Evolutionary conservation across 768 basidiomycete species (phyloP), one percentile per base, ranked within the genome.

Genomic region (Tremella yokohamensis): DNA sequence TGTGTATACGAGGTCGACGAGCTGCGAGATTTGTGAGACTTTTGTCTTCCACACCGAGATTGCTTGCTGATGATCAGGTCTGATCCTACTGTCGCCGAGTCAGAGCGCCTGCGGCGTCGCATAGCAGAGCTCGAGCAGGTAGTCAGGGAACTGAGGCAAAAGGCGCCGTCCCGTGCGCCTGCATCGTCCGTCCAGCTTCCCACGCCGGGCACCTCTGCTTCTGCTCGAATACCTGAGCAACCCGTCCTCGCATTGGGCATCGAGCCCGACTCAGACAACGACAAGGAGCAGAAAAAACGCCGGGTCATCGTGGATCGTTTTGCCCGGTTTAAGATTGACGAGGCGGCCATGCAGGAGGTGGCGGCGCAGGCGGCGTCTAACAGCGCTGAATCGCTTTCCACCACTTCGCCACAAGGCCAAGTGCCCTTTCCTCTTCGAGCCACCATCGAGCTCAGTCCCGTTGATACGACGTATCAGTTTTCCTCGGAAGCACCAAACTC

Each of bases 1-100:
- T 94, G 91, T 75, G 90, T 94, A 0, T 94, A 94, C 66, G 91
- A 94, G 72, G 88, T 93, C 63, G 91, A 93, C 73, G 90, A 68
- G 26, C 42, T 58, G 40, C 60, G 66, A n/a, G 63, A 63, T 59
- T 56, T 53, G 56, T 68, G 57, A 59, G 65, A 62, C 19, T 22
- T 49, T n/a, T 40, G 44, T 49, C 8, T 52, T 38, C 16, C 24
- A 42, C 44, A 24, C 26, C 34, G 52, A 42, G 37, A 56, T 56
- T 20, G 54, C 11, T 6, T 24, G 15, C 45, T 22, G 37, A 26
- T 18, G 20, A 24, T 40, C 18, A 19, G 16, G 16, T 16, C 24
- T 38, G 47, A 49, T 77, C 89, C 90, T 11, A 83, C 85, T 45
- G 76, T 90, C n/a, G 88, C 90, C 71, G 91, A 94, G 78, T 85